A percentile compares a stretch with the other conserved stretches of the same genome.
Evolutionary conservation across 768 basidiomycete species (phyloP).

Genomic region (Panaeolus cyanescens): DNA sequence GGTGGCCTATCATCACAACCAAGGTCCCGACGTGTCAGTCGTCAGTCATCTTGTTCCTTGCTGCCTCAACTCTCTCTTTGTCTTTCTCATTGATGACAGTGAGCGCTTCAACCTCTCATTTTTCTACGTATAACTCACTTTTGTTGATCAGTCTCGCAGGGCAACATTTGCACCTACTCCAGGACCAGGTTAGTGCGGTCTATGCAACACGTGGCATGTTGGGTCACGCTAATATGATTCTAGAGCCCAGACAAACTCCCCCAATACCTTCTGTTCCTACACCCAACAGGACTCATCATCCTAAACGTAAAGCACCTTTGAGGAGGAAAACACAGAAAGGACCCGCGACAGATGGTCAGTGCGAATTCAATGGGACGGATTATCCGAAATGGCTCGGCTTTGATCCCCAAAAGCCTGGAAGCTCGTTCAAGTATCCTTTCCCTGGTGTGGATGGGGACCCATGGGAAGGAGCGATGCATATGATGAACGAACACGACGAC

Average conservation of each 20-base stretch:
- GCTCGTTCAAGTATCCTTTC: neutral
- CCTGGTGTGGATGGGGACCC: neutral
- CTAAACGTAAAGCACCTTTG: neutral
- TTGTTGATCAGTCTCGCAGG: neutral
- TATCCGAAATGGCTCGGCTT: neutral
- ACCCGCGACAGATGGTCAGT: neutral
- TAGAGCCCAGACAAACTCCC: neutral
- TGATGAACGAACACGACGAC: neutral
- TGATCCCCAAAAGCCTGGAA: neutral
- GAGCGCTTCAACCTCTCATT: neutral
- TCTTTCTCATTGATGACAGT: neutral
- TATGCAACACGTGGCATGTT: neutral
- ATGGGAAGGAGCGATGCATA: neutral
- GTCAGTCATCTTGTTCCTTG: neutral
- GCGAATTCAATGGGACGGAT: neutral
- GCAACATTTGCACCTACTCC: neutral
- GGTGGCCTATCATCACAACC: neutral
- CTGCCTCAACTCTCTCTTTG: neutral
- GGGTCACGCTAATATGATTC: too few species aligned
- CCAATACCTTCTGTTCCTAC: neutral
- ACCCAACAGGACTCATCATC: too few species aligned
- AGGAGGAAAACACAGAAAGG: neutral
- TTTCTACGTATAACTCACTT: neutral
- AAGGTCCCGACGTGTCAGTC: neutral
- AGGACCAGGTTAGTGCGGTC: neutral